Evolutionary conservation across 345 rosid genomes (phyloP).

Genomic region (Aegle marmelos): DNA sequence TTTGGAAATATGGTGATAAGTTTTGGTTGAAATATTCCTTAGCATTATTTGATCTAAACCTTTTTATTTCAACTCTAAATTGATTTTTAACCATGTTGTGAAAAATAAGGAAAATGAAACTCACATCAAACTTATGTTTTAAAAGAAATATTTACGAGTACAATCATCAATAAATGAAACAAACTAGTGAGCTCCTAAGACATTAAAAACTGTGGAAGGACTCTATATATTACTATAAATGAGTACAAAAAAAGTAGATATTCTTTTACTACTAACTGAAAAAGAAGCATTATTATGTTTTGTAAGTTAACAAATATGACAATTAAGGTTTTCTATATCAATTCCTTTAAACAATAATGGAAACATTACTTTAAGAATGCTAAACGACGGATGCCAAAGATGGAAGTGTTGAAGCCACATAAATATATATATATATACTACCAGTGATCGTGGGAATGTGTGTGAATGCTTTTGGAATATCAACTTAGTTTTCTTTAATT

Average conservation of each 20-base stretch:
- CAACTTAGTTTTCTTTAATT: no score
- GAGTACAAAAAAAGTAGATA: neutral
- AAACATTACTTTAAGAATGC: neutral
- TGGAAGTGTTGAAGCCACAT: neutral
- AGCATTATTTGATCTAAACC: neutral
- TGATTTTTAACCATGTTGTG: neutral
- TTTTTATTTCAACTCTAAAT: neutral
- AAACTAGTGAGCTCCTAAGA: neutral
- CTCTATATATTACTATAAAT: no score
- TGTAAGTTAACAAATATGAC: conserved; percentile 1
- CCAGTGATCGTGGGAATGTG: no score
- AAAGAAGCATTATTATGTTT: neutral
- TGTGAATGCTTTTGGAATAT: no score
- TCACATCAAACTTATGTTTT: neutral
- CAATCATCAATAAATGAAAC: neutral
- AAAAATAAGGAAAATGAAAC: no score
- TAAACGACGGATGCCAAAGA: neutral
- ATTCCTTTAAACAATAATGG: neutral
- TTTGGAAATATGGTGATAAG: neutral
- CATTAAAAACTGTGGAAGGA: neutral
- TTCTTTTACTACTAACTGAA: neutral
- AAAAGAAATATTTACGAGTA: neutral
- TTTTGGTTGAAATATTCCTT: neutral
- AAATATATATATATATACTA: no score
- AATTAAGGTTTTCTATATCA: neutral